phyloP scores from a whole-genome alignment of 768 basidiomycete genomes.

The Leccinum sublutescens region DNA sequence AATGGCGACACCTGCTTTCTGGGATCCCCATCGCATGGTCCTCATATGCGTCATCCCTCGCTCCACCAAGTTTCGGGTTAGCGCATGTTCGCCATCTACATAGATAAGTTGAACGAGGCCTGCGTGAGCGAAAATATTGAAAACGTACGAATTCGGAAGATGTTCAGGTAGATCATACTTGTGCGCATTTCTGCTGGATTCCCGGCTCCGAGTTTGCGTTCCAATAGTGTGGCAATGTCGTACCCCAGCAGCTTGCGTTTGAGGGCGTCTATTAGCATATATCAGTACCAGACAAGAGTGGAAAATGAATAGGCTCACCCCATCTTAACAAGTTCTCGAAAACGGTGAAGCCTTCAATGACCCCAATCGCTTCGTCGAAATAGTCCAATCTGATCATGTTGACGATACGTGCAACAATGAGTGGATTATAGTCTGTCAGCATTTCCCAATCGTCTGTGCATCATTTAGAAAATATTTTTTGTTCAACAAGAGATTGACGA shows the following conservation, averaged over 20 bases:
- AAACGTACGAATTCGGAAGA: slow-evolving; percentile 10
- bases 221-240: slow-evolving; percentile 10
- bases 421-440: slow-evolving; percentile 2
- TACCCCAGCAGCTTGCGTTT: slow-evolving; percentile 6
- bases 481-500: not conserved
- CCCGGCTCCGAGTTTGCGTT: slow-evolving; percentile 12
- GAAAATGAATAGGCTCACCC: not conserved
- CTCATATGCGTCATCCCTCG: slow-evolving; percentile 11
- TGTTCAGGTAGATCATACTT: slow-evolving; percentile 13
- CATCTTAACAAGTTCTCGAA: slow-evolving; percentile 14
- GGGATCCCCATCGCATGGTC: slow-evolving; percentile 9
- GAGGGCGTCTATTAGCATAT: slow-evolving; percentile 2
- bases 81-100: slow-evolving; percentile 9
- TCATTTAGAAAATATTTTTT: not conserved
- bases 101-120: not conserved
- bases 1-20: slow-evolving; percentile 18
- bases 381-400: slow-evolving; percentile 25
- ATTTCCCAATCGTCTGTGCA: not conserved
- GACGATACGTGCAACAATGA: slow-evolving; percentile 17
- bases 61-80: slow-evolving; percentile 12
- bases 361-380: slow-evolving; percentile 26
- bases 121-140: not conserved
- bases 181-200: slow-evolving; percentile 15
- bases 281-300: not conserved
- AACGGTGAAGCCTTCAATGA: slow-evolving; percentile 19